Base-by-base conservation (phyloP, 805 yeast genomes). In the Yarrowia porcina region DNA sequence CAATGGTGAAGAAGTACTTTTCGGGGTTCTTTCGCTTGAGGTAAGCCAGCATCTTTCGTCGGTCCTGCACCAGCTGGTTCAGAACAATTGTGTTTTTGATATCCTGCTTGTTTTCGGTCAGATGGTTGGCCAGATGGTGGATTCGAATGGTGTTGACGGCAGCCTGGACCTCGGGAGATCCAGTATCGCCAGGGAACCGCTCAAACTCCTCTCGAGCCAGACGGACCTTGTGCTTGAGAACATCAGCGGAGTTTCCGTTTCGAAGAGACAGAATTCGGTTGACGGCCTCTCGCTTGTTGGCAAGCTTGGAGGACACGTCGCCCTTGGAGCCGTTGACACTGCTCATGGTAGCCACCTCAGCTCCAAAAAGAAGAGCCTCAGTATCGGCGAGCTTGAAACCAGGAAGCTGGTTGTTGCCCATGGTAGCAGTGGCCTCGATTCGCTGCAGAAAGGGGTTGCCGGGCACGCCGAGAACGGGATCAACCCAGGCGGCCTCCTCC, bases 131-230 rank as follows among this genome's bases (percentile, higher is more conserved):
- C 66, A 89, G 78, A 67, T 83, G 85, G 67, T 87, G 89, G 68
- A 94, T 90, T 70, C 83, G 83, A 54, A 90, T 86, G 0, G 98
- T 90, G 77, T 87, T 77, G 27, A 89, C 82, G 2, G 97, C 98
- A 1, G 98, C 97, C 75, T 92, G 97, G 25, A 92, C 97, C 76
- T 93, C 98, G 61, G 96, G 85, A 1, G 97, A 89, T 2, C 96
- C 97, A 0, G 97, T 89, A 73, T 94, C 98, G 61, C 96, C 97
- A 49, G 86, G 90, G 66, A 82, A 80, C 70, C 96, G 81, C 68
- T 84, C 85, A 74, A 93, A 92, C 76, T 93, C 97, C 68, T 82
- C 76, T 57, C 84, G 80, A 1, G 97, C 97, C 49, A 87, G 73
- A 49, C 76, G 75, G 1, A 83, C 77, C 28, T 90, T 88, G 67